These are phyloP conservation scores for Rubus parviflorus DNA, from an alignment of 306 rosid genomes.

Conservation along the genomic window DNA sequence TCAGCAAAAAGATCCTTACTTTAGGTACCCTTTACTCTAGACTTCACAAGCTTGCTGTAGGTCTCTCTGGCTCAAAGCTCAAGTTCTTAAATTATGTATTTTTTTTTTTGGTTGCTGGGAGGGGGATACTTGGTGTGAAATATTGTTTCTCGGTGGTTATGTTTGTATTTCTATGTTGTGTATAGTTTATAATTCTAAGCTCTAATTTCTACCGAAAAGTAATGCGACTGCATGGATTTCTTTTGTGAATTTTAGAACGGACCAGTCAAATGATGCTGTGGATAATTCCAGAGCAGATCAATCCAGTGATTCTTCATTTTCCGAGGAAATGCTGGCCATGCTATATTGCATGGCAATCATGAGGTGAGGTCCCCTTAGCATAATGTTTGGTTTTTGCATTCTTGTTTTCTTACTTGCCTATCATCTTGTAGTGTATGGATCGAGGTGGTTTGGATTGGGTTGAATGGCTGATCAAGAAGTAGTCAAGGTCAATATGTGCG, in stretches of 20 bases:
- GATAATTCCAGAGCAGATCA: conserved; percentile 32
- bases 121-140: no score
- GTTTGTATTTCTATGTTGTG: neutral
- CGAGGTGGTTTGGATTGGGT: neutral
- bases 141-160: neutral
- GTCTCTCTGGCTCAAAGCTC: neutral
- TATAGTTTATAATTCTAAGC: neutral
- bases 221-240: neutral
- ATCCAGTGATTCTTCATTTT: conserved; percentile 38
- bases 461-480: neutral
- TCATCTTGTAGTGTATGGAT: neutral
- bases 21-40: conserved; percentile 52
- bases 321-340: conserved; percentile 75
- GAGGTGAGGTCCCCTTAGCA: conserved; percentile 47
- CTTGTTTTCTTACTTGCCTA: neutral
- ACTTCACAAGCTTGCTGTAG: neutral
- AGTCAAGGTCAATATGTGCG: neutral
- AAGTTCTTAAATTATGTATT: no score
- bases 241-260: conserved; percentile 28
- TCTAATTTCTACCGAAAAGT: neutral
- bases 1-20: conserved; percentile 63
- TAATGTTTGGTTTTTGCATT: conserved; percentile 2
- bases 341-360: conserved; percentile 76
- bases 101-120: neutral
- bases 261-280: conserved; percentile 17